phyloP scores from a whole-genome alignment of 2,329 filamentous ascomycete genomes.

The Chaetothyriales sp. region DNA sequence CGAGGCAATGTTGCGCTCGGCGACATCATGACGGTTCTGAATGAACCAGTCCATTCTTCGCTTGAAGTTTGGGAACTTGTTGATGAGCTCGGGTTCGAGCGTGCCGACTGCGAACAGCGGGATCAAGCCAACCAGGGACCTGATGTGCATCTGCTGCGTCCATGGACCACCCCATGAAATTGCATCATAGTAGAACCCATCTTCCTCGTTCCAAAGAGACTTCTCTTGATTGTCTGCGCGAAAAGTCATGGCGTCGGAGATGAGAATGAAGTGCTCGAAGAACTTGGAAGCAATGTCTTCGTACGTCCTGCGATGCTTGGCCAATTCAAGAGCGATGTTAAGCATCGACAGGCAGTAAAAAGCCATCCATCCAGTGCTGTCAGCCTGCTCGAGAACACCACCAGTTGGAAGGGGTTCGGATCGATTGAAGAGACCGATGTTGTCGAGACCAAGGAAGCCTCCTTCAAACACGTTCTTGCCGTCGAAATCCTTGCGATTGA shows the following conservation, averaged over 20 bases:
- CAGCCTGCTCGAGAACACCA: constrained; percentile 84
- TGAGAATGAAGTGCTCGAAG: constrained; percentile 96
- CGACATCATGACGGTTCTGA: constrained; percentile 68
- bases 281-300: constrained; percentile 96
- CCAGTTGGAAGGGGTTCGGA: constrained; percentile 90
- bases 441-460: constrained; percentile 87
- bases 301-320: constrained; percentile 87
- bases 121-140: constrained; percentile 84
- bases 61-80: constrained; percentile 84
- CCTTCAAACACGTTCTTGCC: constrained; percentile 97
- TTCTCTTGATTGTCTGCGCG: constrained; percentile 56
- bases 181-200: constrained; percentile 94
- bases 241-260: constrained; percentile 93
- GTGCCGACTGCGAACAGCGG: constrained; percentile 86
- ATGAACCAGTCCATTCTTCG: constrained; percentile 90
- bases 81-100: constrained; percentile 82
- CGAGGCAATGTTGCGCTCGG: constrained; percentile 85
- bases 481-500: constrained; percentile 85
- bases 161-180: constrained; percentile 91
- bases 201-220: constrained; percentile 89
- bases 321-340: constrained; percentile 87
- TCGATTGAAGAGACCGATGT: constrained; percentile 93
- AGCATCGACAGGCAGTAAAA: constrained; percentile 96
- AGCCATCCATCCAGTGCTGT: constrained; percentile 98
- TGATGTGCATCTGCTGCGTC: constrained; percentile 81